Evolutionary conservation across 2,329 filamentous ascomycete genomes (phyloP), one percentile per base, ranked within the genome.

Genomic region (Arachnopeziza araneosa): DNA sequence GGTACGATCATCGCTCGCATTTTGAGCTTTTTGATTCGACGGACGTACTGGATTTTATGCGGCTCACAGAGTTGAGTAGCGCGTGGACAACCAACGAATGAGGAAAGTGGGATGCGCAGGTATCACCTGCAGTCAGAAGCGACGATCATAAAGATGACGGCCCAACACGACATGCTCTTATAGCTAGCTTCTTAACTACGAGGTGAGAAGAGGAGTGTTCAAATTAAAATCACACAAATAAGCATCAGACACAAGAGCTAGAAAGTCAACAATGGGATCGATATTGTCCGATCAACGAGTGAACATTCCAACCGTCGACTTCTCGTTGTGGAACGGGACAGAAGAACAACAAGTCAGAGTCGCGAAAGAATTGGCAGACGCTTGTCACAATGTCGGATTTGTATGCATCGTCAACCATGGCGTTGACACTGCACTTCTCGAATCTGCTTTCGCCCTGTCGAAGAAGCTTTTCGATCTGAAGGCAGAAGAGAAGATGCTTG

Each of bases 371-470:
- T 71, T 80, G 6, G 73, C 76, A 19, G 64, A 73, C 36, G 76
- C 76, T 24, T 78, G 74, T 60, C 74, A 73, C 55, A 69, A 73
- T 30, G 74, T 79, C n/a, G 78, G 78, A 2, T 80, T 80, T 61
- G 75, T 78, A 1, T 79, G 78, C 56, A 77, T 82, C 57, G 68
- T 75, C 60, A 79, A 80, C 61, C 78, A 81, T 66, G 75, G 75
- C n/a, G 67, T 81, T 1, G 59, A 73, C 2, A 68, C 71, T 12
- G 62, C 70, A 6, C 65, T 74, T 14, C 67, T 81, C 2, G 71
- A 75, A 24, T 70, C 76, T 59, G 78, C 78, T 1, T 81, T 82
- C 60, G 66, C 68, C 12, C 75, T 76, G 70, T 74, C 76, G 12
- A 75, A 75, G 59, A 67, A 70, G 24, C 72, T 81, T 9, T 81